Evolutionary conservation across 495 filamentous ascomycete genomes (phyloP).

Genomic region (Aspergillus sparsus): DNA sequence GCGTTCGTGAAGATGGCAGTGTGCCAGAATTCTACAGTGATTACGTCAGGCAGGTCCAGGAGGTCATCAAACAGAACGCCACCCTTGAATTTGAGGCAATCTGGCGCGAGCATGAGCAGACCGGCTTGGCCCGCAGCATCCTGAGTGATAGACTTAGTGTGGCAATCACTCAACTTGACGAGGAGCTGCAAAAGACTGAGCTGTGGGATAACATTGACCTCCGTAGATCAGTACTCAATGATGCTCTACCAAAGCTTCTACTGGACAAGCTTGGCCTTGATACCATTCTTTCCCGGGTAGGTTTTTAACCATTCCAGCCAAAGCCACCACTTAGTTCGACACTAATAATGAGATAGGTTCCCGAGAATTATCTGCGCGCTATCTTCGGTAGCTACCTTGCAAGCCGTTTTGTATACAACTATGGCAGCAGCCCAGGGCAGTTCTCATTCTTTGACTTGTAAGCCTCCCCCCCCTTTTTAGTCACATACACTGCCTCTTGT

Average conservation of each 20-base stretch:
- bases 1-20: constrained; percentile 72
- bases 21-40: constrained; percentile 86
- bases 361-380: constrained; percentile 85
- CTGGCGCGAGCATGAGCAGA: constrained; percentile 89
- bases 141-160: constrained; percentile 85
- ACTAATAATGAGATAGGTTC: constrained; percentile 59
- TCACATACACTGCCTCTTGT: background rate
- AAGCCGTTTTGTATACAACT: constrained; percentile 92
- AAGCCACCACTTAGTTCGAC: background rate
- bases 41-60: constrained; percentile 91
- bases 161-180: constrained; percentile 92
- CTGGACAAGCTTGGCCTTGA: constrained; percentile 88
- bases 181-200: constrained; percentile 89
- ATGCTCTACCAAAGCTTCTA: constrained; percentile 83
- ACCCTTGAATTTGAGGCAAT: constrained; percentile 95
- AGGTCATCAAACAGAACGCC: constrained; percentile 85
- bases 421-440: constrained; percentile 88
- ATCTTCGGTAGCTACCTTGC: constrained; percentile 97
- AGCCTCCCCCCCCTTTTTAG: constrained; percentile 38
- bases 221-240: constrained; percentile 72
- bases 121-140: constrained; percentile 73
- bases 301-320: constrained; percentile 27
- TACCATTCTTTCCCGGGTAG: constrained; percentile 75
- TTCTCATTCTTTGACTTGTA: constrained; percentile 99
- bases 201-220: constrained; percentile 85